Evolutionary conservation across 139 green algal species (phyloP).

Genomic region (Parachlorella kessleri): DNA sequence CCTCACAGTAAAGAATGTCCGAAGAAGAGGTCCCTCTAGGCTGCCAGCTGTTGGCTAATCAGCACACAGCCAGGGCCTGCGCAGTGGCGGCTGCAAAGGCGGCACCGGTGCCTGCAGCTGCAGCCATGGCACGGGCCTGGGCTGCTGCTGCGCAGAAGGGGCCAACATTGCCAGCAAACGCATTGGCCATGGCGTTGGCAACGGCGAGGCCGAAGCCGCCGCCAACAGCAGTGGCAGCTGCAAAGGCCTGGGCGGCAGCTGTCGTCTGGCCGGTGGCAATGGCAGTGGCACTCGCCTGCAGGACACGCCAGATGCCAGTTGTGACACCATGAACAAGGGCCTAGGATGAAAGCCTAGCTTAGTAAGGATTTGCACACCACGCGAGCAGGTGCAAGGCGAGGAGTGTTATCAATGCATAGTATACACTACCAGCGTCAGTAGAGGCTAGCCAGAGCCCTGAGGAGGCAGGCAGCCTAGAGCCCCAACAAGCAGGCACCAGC

Average conservation of each 20-base stretch:
- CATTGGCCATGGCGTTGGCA: background rate
- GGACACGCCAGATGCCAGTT: background rate
- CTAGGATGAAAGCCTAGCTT: background rate
- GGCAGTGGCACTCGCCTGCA: background rate
- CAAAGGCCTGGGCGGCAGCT: background rate
- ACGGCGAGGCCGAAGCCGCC: background rate
- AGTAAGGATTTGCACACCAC: background rate
- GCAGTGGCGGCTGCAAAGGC: background rate
- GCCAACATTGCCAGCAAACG: background rate
- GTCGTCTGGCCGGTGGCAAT: background rate
- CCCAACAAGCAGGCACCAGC: too few relatives aligned
- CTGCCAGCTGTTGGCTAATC: background rate
- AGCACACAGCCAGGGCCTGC: background rate
- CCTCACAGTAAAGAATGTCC: too few relatives aligned
- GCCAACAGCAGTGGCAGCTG: too few relatives aligned
- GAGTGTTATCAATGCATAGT: too few relatives aligned
- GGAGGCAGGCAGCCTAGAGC: too few relatives aligned
- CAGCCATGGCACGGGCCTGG: background rate
- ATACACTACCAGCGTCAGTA: too few relatives aligned
- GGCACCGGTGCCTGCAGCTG: background rate
- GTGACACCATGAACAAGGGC: background rate
- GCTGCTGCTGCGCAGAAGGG: background rate
- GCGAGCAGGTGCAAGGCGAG: too few relatives aligned
- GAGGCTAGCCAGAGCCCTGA: too few relatives aligned
- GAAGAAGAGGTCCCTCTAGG: too few relatives aligned